These are phyloP conservation scores for Xylaria longipes DNA, from an alignment of 495 filamentous ascomycete species.

Conservation along the genomic window DNA sequence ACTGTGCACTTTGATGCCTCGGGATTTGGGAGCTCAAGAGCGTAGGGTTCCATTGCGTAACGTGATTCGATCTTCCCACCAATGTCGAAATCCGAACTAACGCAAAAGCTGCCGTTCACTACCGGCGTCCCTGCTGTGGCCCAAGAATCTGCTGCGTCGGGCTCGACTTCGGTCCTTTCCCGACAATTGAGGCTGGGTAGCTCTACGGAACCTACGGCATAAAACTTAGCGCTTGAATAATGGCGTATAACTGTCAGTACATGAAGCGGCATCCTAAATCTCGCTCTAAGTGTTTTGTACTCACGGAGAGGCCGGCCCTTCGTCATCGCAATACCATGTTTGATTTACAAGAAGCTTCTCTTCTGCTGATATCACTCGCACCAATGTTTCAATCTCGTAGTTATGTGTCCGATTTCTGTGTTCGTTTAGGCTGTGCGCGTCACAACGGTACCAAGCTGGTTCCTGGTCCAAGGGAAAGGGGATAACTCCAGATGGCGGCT, in stretches of 20 bases:
- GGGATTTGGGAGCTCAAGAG: slow-evolving; percentile 11
- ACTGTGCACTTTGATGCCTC: slow-evolving; percentile 3
- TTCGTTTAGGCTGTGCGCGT: background rate
- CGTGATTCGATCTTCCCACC: background rate
- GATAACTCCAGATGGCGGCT: background rate
- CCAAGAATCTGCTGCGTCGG: background rate
- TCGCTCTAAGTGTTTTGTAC: background rate
- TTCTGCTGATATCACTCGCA: background rate
- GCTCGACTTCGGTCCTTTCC: background rate
- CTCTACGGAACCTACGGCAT: background rate
- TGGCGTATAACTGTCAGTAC: background rate
- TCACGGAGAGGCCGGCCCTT: background rate
- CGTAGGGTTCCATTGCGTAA: slow-evolving; percentile 9
- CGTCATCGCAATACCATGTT: slow-evolving; percentile 14
- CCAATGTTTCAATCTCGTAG: background rate
- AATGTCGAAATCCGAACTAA: background rate
- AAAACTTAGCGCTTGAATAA: background rate
- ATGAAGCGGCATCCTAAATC: background rate
- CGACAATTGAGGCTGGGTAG: background rate
- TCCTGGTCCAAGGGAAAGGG: background rate
- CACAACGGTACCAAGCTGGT: background rate
- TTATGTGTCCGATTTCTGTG: background rate
- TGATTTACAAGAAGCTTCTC: background rate
- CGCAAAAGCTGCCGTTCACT: background rate
- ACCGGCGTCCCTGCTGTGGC: background rate